These are phyloP conservation scores for Chiua virens DNA, from an alignment of 768 basidiomycete genomes.

Conservation along the genomic window DNA sequence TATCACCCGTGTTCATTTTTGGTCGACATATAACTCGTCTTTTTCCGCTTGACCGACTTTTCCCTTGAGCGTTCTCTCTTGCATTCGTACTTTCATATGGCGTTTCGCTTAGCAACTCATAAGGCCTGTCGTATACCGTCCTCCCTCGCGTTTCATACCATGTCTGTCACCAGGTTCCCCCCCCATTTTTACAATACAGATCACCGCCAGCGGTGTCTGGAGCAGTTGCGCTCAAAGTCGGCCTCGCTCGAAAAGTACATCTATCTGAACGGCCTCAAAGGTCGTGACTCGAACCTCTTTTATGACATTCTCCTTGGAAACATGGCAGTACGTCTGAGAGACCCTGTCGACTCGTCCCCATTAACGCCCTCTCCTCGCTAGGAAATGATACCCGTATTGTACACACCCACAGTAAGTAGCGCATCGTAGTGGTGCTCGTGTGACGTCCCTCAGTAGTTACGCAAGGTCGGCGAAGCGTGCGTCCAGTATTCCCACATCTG, in stretches of 20 bases:
- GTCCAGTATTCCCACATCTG: constrained; percentile 70
- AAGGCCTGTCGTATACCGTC: constrained; percentile 8
- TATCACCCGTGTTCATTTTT: no score
- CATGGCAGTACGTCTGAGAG: constrained; percentile 45
- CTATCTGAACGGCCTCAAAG: constrained; percentile 63
- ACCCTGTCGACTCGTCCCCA: background rate
- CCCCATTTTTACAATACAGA: constrained; percentile 50
- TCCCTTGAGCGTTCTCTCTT: background rate
- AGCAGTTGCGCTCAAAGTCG: constrained; percentile 56
- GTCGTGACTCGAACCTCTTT: constrained; percentile 62
- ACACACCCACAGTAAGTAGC: constrained; percentile 64
- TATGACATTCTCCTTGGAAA: constrained; percentile 62
- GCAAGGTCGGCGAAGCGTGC: constrained; percentile 68
- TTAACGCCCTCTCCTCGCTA: constrained; percentile 9
- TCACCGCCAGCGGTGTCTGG: constrained; percentile 56
- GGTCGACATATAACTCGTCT: no score
- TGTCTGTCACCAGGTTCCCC: constrained; percentile 39
- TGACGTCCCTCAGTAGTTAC: constrained; percentile 3
- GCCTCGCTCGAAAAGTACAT: constrained; percentile 67
- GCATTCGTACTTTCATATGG: constrained; percentile 6
- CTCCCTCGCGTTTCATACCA: constrained; percentile 20
- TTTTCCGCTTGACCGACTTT: background rate
- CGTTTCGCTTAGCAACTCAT: background rate
- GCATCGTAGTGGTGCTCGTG: constrained; percentile 1
- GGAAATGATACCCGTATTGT: constrained; percentile 67